Evolutionary conservation across 1,284 basidiomycete species (phyloP), one percentile per base, ranked within the genome.

Genomic region (Ustilago sp.): DNA sequence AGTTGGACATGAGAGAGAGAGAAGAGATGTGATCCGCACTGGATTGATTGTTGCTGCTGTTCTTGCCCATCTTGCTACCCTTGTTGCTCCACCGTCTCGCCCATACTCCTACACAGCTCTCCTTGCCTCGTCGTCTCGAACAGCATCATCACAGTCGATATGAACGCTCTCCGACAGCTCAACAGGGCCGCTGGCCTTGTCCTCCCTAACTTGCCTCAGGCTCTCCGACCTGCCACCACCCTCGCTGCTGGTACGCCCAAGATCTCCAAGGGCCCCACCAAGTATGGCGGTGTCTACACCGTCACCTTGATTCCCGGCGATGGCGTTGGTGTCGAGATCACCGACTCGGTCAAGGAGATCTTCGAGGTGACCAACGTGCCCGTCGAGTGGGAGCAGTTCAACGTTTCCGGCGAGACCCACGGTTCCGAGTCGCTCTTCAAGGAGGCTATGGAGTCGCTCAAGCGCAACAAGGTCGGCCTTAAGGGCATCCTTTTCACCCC

Each of bases 401-500:
- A 98, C 86, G 94, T 99, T 75, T 96, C 94, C 53, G 97, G 97
- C 73, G 92, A 97, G 90, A 97, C 95, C 41, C 94, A 93, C 64
- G 90, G 93, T 66, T 94, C 94, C 83, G 96, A 98, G 87, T 92
- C 91, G 63, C 91, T 98, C 82, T 99, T 99, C 91, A 95, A 93
- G 88, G 91, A 95, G 89, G 84, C 96, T 56, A 95, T 99, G 81
- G 90, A 90, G 76, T 95, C 93, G 38, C 92, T 99, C 83, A 95
- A 93, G 89, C 93, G 93, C 89, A 99, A 99, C 90, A 91, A 94
- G 87, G 97, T 99, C 77, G 97, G 97, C 78, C 91, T 99, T 83
- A 99, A 99, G 90, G 97, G 97, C 84, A 98, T 99, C 83, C 93
- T 99, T 76, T 98, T 96, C 89, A 99, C 97, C 54, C 97, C 96